Percentiles rank a stretch among this genome's conserved stretches.
These are phyloP conservation scores for Diplodia corticola DNA, from an alignment of 2,329 filamentous ascomycete species.

Conservation along the genomic window DNA sequence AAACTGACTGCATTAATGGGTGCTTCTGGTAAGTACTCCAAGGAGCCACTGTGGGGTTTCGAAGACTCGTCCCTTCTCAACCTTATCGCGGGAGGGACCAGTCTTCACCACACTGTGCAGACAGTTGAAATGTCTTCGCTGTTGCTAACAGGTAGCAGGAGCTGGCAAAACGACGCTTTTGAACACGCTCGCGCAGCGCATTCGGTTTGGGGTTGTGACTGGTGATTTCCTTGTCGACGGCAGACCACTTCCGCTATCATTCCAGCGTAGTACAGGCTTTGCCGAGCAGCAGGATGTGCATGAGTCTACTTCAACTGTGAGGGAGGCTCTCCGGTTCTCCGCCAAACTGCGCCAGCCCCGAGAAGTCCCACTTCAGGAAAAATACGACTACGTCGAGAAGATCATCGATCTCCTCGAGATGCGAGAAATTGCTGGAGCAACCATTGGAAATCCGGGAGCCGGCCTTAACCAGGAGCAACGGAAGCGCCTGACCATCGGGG, in stretches of 20 bases:
- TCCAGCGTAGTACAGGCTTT: constrained; percentile 57
- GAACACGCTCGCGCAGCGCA: constrained; percentile 46
- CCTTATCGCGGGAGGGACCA: background rate
- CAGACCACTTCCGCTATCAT: constrained; percentile 36
- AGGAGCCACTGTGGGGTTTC: background rate
- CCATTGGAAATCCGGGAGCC: constrained; percentile 59
- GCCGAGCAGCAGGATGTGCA: constrained; percentile 68
- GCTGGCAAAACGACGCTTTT: constrained; percentile 45
- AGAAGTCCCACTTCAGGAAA: constrained; percentile 60
- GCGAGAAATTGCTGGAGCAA: constrained; percentile 65
- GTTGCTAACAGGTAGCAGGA: background rate
- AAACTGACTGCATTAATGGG: constrained; percentile 80
- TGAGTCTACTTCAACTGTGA: constrained; percentile 65
- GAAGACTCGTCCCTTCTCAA: background rate
- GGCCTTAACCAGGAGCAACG: constrained; percentile 61
- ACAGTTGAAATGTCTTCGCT: background rate
- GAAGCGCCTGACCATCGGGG: constrained; percentile 72
- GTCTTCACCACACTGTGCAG: background rate
- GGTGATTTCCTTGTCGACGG: constrained; percentile 51
- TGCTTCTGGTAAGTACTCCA: constrained; percentile 59
- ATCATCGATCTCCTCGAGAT: constrained; percentile 66
- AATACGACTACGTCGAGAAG: constrained; percentile 67
- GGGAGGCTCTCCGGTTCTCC: constrained; percentile 66
- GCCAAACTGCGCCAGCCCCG: constrained; percentile 63
- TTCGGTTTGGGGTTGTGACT: constrained; percentile 46